Conservation (phyloP, 106 monocot species). For the Hemerocallis citrina region DNA sequence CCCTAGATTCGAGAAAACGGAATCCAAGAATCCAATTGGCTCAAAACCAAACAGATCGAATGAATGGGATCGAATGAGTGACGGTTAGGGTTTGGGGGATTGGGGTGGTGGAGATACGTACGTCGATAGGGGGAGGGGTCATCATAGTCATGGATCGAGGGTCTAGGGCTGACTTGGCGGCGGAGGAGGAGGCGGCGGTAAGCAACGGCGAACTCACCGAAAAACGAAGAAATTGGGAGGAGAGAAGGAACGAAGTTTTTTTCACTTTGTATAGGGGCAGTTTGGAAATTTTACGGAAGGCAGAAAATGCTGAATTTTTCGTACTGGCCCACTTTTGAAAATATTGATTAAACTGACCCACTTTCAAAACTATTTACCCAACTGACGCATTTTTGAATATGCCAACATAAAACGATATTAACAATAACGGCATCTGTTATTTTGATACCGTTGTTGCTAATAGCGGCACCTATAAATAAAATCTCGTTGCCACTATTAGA, state of each 20-base stretch:
- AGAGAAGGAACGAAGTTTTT: neutral
- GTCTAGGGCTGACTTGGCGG: too few species aligned
- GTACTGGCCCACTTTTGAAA: too few species aligned
- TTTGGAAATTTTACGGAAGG: neutral
- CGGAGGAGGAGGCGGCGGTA: constrained; percentile 5
- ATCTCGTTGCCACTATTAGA: too few species aligned
- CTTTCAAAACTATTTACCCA: too few species aligned
- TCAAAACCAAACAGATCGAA: neutral
- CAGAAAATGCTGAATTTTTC: too few species aligned
- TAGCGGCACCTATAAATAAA: too few species aligned
- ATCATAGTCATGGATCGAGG: constrained; percentile 47
- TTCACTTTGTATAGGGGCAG: constrained; percentile 1
- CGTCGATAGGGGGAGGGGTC: constrained; percentile 54
- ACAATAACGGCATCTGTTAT: too few species aligned
- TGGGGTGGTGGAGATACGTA: constrained; percentile 4
- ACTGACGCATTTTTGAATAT: too few species aligned
- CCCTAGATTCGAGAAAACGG: neutral
- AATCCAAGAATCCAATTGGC: neutral
- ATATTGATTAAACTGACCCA: too few species aligned
- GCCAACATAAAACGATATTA: too few species aligned
- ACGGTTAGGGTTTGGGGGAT: neutral
- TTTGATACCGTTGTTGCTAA: too few species aligned
- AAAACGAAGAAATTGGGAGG: neutral
- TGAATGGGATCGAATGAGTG: neutral
- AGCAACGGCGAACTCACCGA: neutral